phyloP scores from a whole-genome alignment of 768 basidiomycete genomes.

The Myochromella boudieri region DNA sequence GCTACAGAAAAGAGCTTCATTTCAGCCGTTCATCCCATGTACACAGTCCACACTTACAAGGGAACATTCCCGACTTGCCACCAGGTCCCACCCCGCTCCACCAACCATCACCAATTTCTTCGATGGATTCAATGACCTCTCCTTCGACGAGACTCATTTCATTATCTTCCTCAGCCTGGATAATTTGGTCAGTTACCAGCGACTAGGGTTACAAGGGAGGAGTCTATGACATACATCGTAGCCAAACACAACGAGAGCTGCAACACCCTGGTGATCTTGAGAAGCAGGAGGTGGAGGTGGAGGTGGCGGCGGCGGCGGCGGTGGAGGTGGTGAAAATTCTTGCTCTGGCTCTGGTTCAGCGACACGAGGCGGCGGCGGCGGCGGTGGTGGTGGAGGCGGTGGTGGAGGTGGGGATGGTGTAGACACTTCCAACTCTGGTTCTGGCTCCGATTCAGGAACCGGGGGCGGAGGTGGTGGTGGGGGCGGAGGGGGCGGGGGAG shows the following conservation, averaged over 20 bases:
- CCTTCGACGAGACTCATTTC: slow-evolving; percentile 82
- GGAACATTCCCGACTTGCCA: slow-evolving; percentile 85
- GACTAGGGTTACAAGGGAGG: not conserved
- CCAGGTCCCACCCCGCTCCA: slow-evolving; percentile 76
- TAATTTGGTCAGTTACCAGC: not conserved
- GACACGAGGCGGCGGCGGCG: not conserved
- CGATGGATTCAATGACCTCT: slow-evolving; percentile 78
- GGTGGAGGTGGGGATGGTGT: not conserved
- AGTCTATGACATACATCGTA: slow-evolving; percentile 58
- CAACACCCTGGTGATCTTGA: slow-evolving; percentile 41
- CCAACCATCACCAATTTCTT: slow-evolving; percentile 89
- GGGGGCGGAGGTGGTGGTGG: slow-evolving; percentile 42
- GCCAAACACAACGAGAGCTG: slow-evolving; percentile 76
- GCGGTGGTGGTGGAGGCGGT: slow-evolving; percentile 3
- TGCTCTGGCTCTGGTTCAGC: slow-evolving; percentile 15
- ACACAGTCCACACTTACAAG: slow-evolving; percentile 47
- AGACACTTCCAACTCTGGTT: slow-evolving; percentile 6
- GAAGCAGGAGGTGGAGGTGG: slow-evolving; percentile 31
- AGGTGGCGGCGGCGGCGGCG: slow-evolving; percentile 32
- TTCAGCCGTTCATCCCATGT: not conserved
- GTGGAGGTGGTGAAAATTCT: slow-evolving; percentile 17
- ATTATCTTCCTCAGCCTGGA: slow-evolving; percentile 78
- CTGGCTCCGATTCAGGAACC: slow-evolving; percentile 29
- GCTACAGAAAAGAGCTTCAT: slow-evolving; percentile 38
- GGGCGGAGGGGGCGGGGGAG: slow-evolving; percentile 23